These are phyloP conservation scores for Phytophthora podocarpi DNA, from an alignment of 352 stramenopile genomes.

Conservation along the genomic window DNA sequence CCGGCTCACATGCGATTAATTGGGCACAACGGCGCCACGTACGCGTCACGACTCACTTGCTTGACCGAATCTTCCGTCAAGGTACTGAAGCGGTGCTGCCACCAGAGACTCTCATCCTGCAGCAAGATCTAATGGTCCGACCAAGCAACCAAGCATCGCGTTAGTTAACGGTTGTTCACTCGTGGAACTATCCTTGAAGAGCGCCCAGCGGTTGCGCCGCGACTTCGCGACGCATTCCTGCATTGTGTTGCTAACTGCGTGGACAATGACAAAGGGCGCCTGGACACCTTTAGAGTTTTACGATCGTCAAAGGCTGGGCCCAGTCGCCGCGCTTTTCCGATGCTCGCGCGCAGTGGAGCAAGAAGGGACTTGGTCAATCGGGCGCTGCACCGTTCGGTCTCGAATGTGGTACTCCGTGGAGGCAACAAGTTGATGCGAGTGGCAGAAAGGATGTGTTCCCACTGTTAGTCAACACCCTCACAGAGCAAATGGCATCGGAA, in stretches of 20 bases:
- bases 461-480: slow-evolving; percentile 28
- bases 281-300: slow-evolving; percentile 16
- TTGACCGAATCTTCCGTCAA: slow-evolving; percentile 26
- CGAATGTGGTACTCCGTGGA: slow-evolving; percentile 21
- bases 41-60: slow-evolving; percentile 10
- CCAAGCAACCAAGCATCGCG: slow-evolving; percentile 20
- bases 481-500: slow-evolving; percentile 24
- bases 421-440: slow-evolving; percentile 26
- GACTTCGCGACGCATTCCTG: slow-evolving; percentile 15
- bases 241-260: slow-evolving; percentile 24
- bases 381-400: neutral
- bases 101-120: neutral
- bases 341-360: slow-evolving; percentile 21
- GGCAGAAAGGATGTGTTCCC: slow-evolving; percentile 29
- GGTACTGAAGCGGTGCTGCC: neutral
- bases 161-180: slow-evolving; percentile 21
- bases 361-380: slow-evolving; percentile 15
- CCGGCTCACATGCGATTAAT: slow-evolving; percentile 16
- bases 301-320: slow-evolving; percentile 19
- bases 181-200: slow-evolving; percentile 23
- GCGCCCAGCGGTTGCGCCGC: slow-evolving; percentile 1
- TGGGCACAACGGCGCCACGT: slow-evolving; percentile 3
- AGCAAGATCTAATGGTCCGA: slow-evolving; percentile 16
- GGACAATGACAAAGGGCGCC: slow-evolving; percentile 14
- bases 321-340: slow-evolving; percentile 27